A percentile compares a stretch with the other conserved stretches of the same genome.
Evolutionary conservation across 371 early-diverging fungal genomes (phyloP).

Genomic region (Rhizopus arrhizus): DNA sequence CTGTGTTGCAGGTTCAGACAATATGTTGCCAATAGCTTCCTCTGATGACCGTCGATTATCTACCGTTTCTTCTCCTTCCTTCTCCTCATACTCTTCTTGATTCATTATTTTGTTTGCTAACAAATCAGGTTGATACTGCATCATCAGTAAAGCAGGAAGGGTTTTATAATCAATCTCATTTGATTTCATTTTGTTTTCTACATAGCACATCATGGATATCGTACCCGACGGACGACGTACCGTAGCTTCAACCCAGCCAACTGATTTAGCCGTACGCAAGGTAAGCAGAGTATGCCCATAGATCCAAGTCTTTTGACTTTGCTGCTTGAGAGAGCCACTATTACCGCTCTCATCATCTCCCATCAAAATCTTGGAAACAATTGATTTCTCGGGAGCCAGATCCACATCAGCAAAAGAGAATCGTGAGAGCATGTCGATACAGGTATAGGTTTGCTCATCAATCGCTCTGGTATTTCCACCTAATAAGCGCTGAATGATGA

Average conservation of each 20-base stretch:
- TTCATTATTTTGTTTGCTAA: slow-evolving; percentile 26
- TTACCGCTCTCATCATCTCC: slow-evolving; percentile 34
- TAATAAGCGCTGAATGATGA: slow-evolving; percentile 77
- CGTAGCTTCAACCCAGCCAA: slow-evolving; percentile 80
- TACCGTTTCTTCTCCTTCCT: not conserved
- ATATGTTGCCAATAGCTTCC: slow-evolving; percentile 2
- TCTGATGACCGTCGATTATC: not conserved
- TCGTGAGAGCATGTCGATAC: slow-evolving; percentile 91
- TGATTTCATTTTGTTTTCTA: slow-evolving; percentile 72
- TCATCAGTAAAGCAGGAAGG: slow-evolving; percentile 62
- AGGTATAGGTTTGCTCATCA: slow-evolving; percentile 84
- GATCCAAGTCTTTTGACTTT: slow-evolving; percentile 71
- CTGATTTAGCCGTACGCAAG: slow-evolving; percentile 62
- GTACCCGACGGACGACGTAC: slow-evolving; percentile 86
- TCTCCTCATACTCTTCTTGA: not conserved
- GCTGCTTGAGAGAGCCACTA: slow-evolving; percentile 19
- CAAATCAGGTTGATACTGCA: slow-evolving; percentile 58
- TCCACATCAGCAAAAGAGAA: slow-evolving; percentile 79
- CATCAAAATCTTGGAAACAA: slow-evolving; percentile 48
- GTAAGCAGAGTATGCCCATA: slow-evolving; percentile 86
- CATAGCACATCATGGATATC: slow-evolving; percentile 69
- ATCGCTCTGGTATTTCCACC: slow-evolving; percentile 36
- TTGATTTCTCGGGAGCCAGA: slow-evolving; percentile 58
- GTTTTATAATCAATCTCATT: slow-evolving; percentile 58
- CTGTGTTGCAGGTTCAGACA: slow-evolving; percentile 8